Evolutionary conservation across 2,329 filamentous ascomycete species (phyloP), one percentile per base, ranked within the genome.

Genomic region (Aureobasidium sp.): DNA sequence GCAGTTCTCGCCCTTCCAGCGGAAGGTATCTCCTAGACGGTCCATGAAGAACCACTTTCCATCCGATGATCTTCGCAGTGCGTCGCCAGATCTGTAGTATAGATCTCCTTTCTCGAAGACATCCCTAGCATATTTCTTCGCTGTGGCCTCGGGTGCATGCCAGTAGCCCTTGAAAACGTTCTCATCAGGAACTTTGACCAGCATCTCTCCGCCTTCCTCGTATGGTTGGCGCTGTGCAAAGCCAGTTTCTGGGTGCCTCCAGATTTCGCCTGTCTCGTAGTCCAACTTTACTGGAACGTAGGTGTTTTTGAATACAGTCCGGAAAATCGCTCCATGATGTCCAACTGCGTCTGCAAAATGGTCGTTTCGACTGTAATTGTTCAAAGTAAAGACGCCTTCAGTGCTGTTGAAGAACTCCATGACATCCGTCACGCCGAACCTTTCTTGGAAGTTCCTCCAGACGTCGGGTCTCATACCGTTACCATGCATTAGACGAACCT

Each of bases 391-490:
- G 55, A 90, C 79, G 34, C 88, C 87, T 73, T 92, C 89, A 1
- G 87, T 89, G 63, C 86, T 88, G 71, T 87, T 89, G 79, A 90
- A 92, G 75, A 92, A 91, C 72, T 92, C 89, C 64, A 77, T 78
- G 1, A 92, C 83, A 32, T 82, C 80, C 13, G 79, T 74, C 66
- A 89, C 81, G 57, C 80, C 81, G 70, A 88, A 88, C 13, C 86
- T 80, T 52, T 87, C 81, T 44, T 81, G 75, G 72, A 89, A 89
- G 26, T 80, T 77, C 34, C 78, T 73, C 87, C 87, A 90, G 0
- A 89, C 84, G 67, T 90, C 87, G 0, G 86, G 86, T 1, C 86
- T 79, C 67, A 88, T 77, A 1, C 86, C 86, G 68, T 89, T 89
- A 62, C 86, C 86, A 68, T 81, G 86, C 75, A 87, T 86, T 56